Conservation (phyloP, 345 rosid species). For the Litchi chinensis region DNA sequence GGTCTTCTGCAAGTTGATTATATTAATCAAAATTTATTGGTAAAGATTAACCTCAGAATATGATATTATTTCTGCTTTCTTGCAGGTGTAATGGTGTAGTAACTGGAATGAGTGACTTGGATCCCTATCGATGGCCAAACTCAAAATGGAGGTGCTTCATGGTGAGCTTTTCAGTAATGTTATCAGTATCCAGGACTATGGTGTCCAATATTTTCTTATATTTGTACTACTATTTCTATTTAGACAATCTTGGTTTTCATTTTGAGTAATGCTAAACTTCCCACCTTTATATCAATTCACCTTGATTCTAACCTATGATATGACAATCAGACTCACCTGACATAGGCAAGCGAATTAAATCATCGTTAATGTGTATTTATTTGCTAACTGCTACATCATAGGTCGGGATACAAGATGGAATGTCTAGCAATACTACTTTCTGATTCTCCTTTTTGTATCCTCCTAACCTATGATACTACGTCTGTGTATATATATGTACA, state of each 20-base stretch:
- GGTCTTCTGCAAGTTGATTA: slow-evolving; percentile 38
- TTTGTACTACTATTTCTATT: background rate
- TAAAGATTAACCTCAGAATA: slow-evolving; percentile 17
- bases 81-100: slow-evolving; percentile 78
- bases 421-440: too few relatives aligned
- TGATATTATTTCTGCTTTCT: slow-evolving; percentile 3
- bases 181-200: background rate
- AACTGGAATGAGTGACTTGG: slow-evolving; percentile 66
- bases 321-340: too few relatives aligned
- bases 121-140: slow-evolving; percentile 84
- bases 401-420: too few relatives aligned
- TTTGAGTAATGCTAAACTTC: background rate
- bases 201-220: background rate
- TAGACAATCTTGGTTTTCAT: background rate
- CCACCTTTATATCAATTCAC: background rate
- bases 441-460: background rate
- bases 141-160: slow-evolving; percentile 92
- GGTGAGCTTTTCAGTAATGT: slow-evolving; percentile 46
- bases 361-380: too few relatives aligned
- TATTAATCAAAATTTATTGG: background rate
- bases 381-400: too few relatives aligned
- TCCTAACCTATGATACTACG: background rate
- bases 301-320: too few relatives aligned
- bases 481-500: too few relatives aligned
- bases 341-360: too few relatives aligned